Evolutionary conservation across 495 filamentous ascomycete species (phyloP), one percentile per base, ranked within the genome.

Genomic region (Talaromyces ruber): DNA sequence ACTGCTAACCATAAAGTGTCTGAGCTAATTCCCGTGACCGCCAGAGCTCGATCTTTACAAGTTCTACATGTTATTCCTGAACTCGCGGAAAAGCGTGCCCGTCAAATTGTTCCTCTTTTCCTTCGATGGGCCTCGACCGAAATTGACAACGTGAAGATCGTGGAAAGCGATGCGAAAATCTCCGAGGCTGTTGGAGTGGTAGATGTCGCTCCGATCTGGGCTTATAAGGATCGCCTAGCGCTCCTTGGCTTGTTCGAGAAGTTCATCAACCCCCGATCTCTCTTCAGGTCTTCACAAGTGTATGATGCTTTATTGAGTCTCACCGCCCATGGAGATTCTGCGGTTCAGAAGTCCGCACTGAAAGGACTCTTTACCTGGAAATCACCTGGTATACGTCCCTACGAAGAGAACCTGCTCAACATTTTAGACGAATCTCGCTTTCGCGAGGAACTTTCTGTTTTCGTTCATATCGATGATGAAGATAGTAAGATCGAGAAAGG

Each of bases 361-460:
- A 93, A 91, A 67, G 91, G 88, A 29, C 83, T 99, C 22, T 81
- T 94, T 51, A 84, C 92, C 0, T 98, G 94, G 93, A 97, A 96
- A 70, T 79, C 83, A 37, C 77, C 87, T 2, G 84, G 79, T 18
- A 78, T 99, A 54, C 80, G 79, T 52, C 85, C 86, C 3, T 98
- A 97, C 67, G 83, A 93, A 63, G 93, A 97, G 65, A 89, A 92
- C 64, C 78, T 99, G 7, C 81, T 90, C 39, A 94, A 93, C 64
- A 79, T 99, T 4, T 80, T 98, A 14, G 95, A 99, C 65, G 94
- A 98, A 63, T 84, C 90, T 3, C 80, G 89, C 51, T 97, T 98
- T 75, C 87, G 90, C 66, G 95, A 98, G 67, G 92, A 97, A 72
- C 82, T 98, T 14, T 84, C 91, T 0, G 84, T 92, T 2, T 88